Evolutionary conservation across 495 filamentous ascomycete genomes (phyloP).

Genomic region (Hyaloscypha bicolor): DNA sequence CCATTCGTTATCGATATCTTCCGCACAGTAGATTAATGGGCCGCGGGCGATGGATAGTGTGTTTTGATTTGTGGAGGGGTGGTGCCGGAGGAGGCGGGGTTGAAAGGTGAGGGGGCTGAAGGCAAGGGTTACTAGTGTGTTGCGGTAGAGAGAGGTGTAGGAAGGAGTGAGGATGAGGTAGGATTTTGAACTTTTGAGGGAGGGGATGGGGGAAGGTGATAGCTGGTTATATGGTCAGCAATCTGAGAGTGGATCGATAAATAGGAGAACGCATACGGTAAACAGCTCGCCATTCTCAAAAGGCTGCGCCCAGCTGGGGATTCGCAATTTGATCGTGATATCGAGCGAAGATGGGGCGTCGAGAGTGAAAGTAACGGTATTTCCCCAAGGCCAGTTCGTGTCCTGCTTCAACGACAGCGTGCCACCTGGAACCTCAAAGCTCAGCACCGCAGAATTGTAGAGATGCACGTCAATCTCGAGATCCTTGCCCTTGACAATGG

Average conservation of each 20-base stretch:
- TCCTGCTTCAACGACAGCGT: constrained; percentile 44
- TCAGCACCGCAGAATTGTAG: constrained; percentile 49
- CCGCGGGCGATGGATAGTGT: constrained; percentile 53
- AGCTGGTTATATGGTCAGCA: too few relatives aligned
- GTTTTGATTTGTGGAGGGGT: constrained; percentile 53
- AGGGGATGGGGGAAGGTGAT: too few relatives aligned
- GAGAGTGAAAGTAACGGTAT: constrained; percentile 46
- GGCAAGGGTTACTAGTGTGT: too few relatives aligned
- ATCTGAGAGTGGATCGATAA: constrained; percentile 36
- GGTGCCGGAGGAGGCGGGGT: constrained; percentile 48
- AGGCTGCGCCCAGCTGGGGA: constrained; percentile 52
- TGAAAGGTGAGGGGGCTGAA: neutral
- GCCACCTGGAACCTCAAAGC: constrained; percentile 39
- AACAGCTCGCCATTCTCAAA: constrained; percentile 28
- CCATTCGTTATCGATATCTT: constrained; percentile 59
- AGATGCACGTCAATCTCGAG: constrained; percentile 52
- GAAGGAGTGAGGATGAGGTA: too few relatives aligned
- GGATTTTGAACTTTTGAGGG: too few relatives aligned
- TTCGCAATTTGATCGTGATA: constrained; percentile 45
- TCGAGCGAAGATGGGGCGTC: constrained; percentile 34
- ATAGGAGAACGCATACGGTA: constrained; percentile 36
- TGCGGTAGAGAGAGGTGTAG: too few relatives aligned
- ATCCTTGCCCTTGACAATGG: constrained; percentile 29
- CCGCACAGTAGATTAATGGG: constrained; percentile 59
- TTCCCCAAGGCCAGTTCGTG: constrained; percentile 58